Percentiles rank a stretch among this genome's conserved stretches.
Conservation (phyloP, 2,329 filamentous ascomycete genomes). For the Lachnellula cervina region DNA sequence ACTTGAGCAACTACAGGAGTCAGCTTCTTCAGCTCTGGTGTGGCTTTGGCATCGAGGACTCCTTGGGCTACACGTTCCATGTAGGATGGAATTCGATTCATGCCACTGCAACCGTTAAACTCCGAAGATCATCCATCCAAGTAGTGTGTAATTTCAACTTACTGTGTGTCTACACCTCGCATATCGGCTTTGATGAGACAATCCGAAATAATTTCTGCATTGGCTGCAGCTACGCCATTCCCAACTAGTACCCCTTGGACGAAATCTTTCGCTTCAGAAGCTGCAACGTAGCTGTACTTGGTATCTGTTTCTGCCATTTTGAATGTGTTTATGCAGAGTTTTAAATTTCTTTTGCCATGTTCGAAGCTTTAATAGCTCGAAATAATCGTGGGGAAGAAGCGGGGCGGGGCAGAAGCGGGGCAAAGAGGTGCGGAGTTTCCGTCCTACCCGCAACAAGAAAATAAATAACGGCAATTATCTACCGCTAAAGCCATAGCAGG, state of each 20-base stretch:
- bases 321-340: not conserved
- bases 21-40: constrained; percentile 53
- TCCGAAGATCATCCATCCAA: not conserved
- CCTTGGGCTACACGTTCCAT: constrained; percentile 66
- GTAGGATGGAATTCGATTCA: constrained; percentile 75
- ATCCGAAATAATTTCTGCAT: constrained; percentile 59
- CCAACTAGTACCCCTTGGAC: constrained; percentile 51
- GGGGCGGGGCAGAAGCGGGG: not conserved
- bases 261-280: constrained; percentile 32
- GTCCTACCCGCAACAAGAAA: too few species aligned
- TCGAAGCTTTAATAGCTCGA: not conserved
- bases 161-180: constrained; percentile 71
- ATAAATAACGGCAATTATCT: too few species aligned
- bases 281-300: not conserved
- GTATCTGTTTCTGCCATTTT: not conserved
- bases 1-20: constrained; percentile 67
- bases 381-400: not conserved
- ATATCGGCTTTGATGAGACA: constrained; percentile 71
- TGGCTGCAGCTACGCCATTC: constrained; percentile 53
- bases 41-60: constrained; percentile 57
- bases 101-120: constrained; percentile 39
- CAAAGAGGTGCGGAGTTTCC: too few species aligned
- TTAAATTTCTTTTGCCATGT: not conserved
- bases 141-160: not conserved
- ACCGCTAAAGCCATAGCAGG: too few species aligned